Base-by-base conservation (phyloP, 2,329 filamentous ascomycete species). In the Fusarium sp. region DNA sequence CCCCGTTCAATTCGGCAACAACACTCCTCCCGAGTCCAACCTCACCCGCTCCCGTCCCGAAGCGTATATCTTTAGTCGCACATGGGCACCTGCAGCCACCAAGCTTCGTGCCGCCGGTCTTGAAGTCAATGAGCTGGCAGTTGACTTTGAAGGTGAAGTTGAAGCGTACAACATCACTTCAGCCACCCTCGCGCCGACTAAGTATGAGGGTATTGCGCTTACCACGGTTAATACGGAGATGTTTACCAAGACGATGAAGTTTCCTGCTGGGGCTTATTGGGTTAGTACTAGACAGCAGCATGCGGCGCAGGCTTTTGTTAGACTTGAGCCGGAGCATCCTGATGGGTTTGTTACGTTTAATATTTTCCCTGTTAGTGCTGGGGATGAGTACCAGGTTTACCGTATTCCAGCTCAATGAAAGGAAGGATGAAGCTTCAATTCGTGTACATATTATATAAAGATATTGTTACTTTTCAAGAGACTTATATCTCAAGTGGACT, bases 241-340 rank as follows among this genome's bases (percentile, higher is more conserved):
- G 0, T 42, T 60, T 3, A 63, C 55, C 2, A 71, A 58, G n/a
- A 66, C 67, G 7, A 20, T 77, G 3, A 71, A 30, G 4, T 57
- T 79, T 1, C 77, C 77, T 0, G 72, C 71, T 0, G 78, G 78
- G 1, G 75, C 76, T 3, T 79, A 77, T 58, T 70, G 71, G 58
- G 72, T 79, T 0, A 76, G 75, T 58, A 78, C 78, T 3, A 72
- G 73, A 20, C 78, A 79, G 58, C 76, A 77, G 45, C 77, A 78
- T 27, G 77, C 77, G 0, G 77, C 70, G 0, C 67, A 77, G 7
- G 76, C 78, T 0, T 76, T 79, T 34, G 67, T 75, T 0, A 74
- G 75, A 1, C 57, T 79, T 13, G 77, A 79, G 66, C 77, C 77
- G 0, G 77, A 79, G 56, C 72, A 73, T 13, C 73, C 75, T 2